Conservation (phyloP, 306 rosid genomes). For the Luffa aegyptiaca region DNA sequence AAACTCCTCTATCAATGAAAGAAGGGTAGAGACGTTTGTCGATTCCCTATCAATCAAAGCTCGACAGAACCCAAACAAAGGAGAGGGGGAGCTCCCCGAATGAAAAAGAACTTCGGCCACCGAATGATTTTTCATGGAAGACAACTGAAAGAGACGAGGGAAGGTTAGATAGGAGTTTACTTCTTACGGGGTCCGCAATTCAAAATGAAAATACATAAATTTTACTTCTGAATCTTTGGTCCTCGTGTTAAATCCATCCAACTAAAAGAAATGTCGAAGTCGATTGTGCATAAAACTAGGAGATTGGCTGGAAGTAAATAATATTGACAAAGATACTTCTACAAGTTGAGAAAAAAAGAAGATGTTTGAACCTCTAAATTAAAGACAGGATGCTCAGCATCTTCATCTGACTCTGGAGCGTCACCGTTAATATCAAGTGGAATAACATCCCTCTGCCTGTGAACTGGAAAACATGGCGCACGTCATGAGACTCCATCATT, state of each 20-base stretch:
- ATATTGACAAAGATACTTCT: not conserved
- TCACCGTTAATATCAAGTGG: constrained; percentile 51
- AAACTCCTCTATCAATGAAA: too few relatives aligned
- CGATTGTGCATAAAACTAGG: not conserved
- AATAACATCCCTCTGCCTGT: constrained; percentile 67
- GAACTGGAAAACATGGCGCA: constrained; percentile 36
- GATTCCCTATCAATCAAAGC: too few relatives aligned
- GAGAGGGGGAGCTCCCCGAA: too few relatives aligned
- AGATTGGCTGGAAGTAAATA: not conserved
- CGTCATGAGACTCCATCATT: not conserved
- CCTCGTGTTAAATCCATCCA: not conserved
- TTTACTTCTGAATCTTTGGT: not conserved
- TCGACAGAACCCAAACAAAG: too few relatives aligned
- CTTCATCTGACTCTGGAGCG: constrained; percentile 50
- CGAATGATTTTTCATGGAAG: too few relatives aligned
- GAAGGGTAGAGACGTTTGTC: too few relatives aligned
- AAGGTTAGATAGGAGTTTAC: too few relatives aligned
- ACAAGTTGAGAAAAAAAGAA: not conserved
- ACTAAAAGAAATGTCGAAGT: not conserved
- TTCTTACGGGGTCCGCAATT: not conserved
- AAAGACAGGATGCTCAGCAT: constrained; percentile 55
- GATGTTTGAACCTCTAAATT: constrained; percentile 41
- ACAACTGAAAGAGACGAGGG: too few relatives aligned
- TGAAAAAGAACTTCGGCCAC: too few relatives aligned
- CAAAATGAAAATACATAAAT: not conserved